Percentiles rank a stretch among this genome's conserved stretches.
Evolutionary conservation across 768 basidiomycete genomes (phyloP).

Genomic region (Suillus weaverae): DNA sequence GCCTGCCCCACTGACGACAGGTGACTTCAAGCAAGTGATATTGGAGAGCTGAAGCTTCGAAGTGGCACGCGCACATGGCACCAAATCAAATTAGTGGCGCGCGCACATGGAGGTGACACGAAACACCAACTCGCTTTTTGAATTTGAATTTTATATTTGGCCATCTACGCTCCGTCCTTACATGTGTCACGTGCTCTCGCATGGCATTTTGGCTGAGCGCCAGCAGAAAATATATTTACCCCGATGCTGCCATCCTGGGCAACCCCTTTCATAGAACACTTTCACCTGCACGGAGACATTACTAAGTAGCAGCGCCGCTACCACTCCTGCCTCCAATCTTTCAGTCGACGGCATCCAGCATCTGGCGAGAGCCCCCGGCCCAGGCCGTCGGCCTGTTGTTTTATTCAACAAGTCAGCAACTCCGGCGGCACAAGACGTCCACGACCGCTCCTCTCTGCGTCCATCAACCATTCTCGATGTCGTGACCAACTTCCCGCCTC

Average conservation of each 20-base stretch:
- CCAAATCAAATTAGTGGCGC: too few relatives aligned
- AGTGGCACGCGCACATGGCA: too few relatives aligned
- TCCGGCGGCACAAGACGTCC: not conserved
- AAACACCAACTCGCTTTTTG: too few relatives aligned
- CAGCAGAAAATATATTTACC: too few relatives aligned
- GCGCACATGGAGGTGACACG: too few relatives aligned
- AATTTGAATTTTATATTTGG: too few relatives aligned
- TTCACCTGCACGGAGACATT: not conserved
- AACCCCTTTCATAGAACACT: not conserved
- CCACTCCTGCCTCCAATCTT: not conserved
- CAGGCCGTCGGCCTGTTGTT: not conserved
- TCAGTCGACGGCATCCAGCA: not conserved
- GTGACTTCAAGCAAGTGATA: too few relatives aligned
- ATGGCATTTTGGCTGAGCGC: too few relatives aligned
- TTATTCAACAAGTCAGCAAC: not conserved
- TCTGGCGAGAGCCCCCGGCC: not conserved
- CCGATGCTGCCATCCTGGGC: not conserved
- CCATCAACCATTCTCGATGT: slow-evolving; percentile 39
- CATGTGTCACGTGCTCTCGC: too few relatives aligned
- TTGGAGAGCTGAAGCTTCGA: too few relatives aligned
- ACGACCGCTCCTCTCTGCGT: slow-evolving; percentile 8
- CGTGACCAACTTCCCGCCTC: slow-evolving; percentile 44
- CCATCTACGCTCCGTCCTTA: too few relatives aligned
- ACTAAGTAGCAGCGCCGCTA: not conserved
- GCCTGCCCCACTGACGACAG: too few relatives aligned